phyloP scores from a whole-genome alignment of 2,329 filamentous ascomycete species.

The Dryadomyces quercus-mongolicae region DNA sequence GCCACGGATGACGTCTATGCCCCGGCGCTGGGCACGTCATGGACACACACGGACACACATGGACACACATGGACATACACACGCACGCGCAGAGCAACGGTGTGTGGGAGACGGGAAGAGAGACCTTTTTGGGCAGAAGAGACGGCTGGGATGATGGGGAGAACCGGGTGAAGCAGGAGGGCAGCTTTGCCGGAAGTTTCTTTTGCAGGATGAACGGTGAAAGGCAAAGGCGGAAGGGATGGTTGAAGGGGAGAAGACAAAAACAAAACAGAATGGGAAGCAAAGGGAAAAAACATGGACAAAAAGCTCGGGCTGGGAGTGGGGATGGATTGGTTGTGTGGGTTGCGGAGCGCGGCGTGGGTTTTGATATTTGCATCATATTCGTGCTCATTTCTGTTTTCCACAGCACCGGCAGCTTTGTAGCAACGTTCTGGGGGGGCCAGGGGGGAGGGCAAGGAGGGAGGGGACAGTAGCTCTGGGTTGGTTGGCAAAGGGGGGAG shows the following conservation, averaged over 20 bases:
- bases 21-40: too few relatives aligned
- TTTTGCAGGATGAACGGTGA: not conserved
- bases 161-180: too few relatives aligned
- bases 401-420: constrained; percentile 1
- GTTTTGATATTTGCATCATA: constrained; percentile 3
- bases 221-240: not conserved
- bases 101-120: too few relatives aligned
- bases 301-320: constrained; percentile 1
- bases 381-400: constrained; percentile 10
- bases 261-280: not conserved
- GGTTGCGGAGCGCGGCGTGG: constrained; percentile 11
- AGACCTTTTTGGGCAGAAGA: not conserved
- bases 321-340: not conserved
- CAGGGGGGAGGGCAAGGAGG: not conserved
- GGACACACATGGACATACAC: too few relatives aligned
- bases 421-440: not conserved
- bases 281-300: not conserved
- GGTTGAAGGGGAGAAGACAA: not conserved
- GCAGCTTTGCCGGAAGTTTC: not conserved
- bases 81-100: too few relatives aligned
- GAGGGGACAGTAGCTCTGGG: not conserved
- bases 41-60: too few relatives aligned
- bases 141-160: too few relatives aligned
- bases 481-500: not conserved
- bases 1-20: too few relatives aligned